Evolutionary conservation across 2,329 filamentous ascomycete genomes (phyloP).

Genomic region (Exophiala sideris): DNA sequence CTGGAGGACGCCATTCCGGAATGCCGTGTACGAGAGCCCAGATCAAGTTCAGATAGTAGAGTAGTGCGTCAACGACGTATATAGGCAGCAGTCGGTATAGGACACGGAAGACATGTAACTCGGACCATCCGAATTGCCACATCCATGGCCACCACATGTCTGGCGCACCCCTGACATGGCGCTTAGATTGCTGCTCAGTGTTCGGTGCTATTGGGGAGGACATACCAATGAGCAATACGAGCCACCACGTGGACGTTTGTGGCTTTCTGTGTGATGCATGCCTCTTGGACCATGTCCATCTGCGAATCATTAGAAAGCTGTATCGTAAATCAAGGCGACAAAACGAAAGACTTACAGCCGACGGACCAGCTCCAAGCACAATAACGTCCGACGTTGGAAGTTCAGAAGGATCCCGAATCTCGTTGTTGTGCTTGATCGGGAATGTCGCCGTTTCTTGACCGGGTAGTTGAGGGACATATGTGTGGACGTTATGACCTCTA

Average conservation of each 20-base stretch:
- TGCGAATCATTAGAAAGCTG: too few relatives aligned
- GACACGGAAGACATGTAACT: conserved; percentile 3
- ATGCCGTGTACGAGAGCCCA: conserved; percentile 3
- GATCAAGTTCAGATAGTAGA: conserved; percentile 5
- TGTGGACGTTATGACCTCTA: conserved; percentile 3
- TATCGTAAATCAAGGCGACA: too few relatives aligned
- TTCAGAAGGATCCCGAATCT: conserved; percentile 2
- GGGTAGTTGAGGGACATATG: not conserved
- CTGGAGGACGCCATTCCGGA: conserved; percentile 1
- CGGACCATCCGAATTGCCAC: conserved; percentile 6
- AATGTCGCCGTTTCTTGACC: conserved; percentile 5
- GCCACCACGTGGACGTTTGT: conserved; percentile 5
- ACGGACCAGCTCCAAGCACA: conserved; percentile 2
- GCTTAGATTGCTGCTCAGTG: not conserved
- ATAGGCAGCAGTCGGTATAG: conserved; percentile 1
- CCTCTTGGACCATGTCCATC: conserved; percentile 6
- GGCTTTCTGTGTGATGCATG: conserved; percentile 6
- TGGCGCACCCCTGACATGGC: not conserved
- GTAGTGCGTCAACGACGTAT: conserved; percentile 1
- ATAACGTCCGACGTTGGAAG: conserved; percentile 2
- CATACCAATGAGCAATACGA: conserved; percentile 3
- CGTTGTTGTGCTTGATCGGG: conserved; percentile 8
- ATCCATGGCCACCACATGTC: conserved; percentile 10
- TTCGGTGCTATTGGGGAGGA: not conserved
- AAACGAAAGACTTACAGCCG: not conserved